These are phyloP conservation scores for Quercus variabilis DNA, from an alignment of 306 rosid species.

Conservation along the genomic window DNA sequence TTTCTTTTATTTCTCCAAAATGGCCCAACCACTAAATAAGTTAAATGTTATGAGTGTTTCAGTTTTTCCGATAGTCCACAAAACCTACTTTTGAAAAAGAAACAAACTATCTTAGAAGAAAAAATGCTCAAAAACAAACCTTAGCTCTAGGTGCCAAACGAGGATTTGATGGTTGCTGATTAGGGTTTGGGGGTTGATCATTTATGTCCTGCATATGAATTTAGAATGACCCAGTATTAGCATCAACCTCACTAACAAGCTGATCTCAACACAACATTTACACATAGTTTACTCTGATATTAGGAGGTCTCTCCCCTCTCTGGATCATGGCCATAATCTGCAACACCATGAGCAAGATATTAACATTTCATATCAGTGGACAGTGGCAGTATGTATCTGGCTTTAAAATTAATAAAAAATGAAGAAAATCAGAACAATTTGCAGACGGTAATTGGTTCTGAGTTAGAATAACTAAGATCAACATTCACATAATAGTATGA, in stretches of 20 bases:
- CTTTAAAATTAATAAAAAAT: conserved; percentile 11
- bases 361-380: neutral
- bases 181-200: conserved; percentile 71
- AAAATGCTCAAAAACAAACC: conserved; percentile 32
- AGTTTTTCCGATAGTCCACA: neutral
- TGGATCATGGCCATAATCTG: conserved; percentile 94
- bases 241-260: conserved; percentile 13
- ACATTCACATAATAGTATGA: neutral
- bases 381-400: neutral
- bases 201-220: conserved; percentile 59
- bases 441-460: neutral
- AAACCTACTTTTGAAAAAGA: neutral
- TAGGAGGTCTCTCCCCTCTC: conserved; percentile 86
- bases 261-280: conserved; percentile 14
- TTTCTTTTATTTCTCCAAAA: neutral
- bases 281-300: conserved; percentile 60
- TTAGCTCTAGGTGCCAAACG: conserved; percentile 61
- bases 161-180: conserved; percentile 74
- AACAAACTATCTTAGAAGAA: conserved; percentile 11
- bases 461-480: neutral
- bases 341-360: conserved; percentile 27
- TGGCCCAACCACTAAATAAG: neutral
- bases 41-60: neutral
- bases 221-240: conserved; percentile 22
- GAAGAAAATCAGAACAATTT: neutral